Evolutionary conservation across 345 rosid genomes (phyloP), one percentile per base, ranked within the genome.

Genomic region (Salix udensis): DNA sequence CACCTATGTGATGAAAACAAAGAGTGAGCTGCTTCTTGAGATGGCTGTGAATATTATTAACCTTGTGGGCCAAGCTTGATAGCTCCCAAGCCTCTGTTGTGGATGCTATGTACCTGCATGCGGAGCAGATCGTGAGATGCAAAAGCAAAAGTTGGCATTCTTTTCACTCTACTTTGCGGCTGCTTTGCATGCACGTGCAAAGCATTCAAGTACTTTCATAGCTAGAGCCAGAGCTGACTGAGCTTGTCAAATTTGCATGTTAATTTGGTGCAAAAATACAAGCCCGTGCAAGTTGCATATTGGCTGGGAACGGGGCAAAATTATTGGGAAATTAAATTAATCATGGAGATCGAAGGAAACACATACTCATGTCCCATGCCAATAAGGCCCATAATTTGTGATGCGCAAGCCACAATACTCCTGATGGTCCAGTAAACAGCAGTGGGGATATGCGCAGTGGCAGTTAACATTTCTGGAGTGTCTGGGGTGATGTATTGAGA

Each of bases 1-100:
- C 46, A 84, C 90, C 88, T 18, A 87, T 85, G 60, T 78, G 82
- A 21, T 78, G 82, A 71, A 76, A 50, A 76, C 90, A 87, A 52
- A 72, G 39, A 28, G 66, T 36, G 39, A 88, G 83, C 71, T 84
- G 90, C 76, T 66, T 75, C 84, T 42, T 66, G 44, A 88, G 88
- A 78, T 82, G 90, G 66, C 74, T 77, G n/a, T 82, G 80, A 48
- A 87, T 85, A 75, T 78, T 85, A 80, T 39, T 79, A 19, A 92
- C 85, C 80, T 89, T 87, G 75, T 88, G 88, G 19, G 88, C 88
- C 78, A 88, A 84, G 80, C 86, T 86, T 48, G 91, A 89, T 36
- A 92, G 82, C 84, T 89, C 97, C 87, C 91, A 89, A n/a, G 86
- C 81, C 78, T 90, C 94, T 73, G 82, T 86, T 70, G 91, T 87